Conservation (phyloP, 1,284 basidiomycete species). For the Apiotrichum veenhuisii region DNA sequence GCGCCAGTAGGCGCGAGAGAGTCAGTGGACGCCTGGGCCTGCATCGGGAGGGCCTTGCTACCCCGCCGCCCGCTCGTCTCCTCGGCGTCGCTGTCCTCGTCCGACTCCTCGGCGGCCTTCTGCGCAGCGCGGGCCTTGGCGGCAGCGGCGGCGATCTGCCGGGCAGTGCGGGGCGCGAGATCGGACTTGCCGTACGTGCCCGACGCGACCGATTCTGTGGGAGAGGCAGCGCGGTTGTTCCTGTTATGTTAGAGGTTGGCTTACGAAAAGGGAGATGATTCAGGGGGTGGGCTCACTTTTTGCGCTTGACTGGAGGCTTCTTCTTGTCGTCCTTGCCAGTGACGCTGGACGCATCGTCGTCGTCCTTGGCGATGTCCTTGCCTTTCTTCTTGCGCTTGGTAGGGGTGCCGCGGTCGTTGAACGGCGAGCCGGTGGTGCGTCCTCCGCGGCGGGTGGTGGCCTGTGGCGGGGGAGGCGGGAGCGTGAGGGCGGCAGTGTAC, state of each 20-base stretch:
- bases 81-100: constrained; percentile 33
- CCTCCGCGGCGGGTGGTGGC: constrained; percentile 31
- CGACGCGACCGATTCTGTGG: constrained; percentile 44
- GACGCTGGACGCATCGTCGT: constrained; percentile 43
- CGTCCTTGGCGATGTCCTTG: constrained; percentile 27
- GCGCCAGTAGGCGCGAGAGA: constrained; percentile 20
- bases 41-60: constrained; percentile 25
- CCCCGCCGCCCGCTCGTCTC: constrained; percentile 3
- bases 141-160: constrained; percentile 45
- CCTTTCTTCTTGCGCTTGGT: constrained; percentile 43
- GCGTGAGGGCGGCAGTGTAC: constrained; percentile 61
- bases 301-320: constrained; percentile 33
- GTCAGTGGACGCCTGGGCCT: constrained; percentile 25
- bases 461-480: constrained; percentile 58
- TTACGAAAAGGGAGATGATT: background rate
- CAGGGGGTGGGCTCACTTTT: constrained; percentile 35
- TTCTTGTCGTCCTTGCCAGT: constrained; percentile 37
- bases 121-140: constrained; percentile 30
- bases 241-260: constrained; percentile 25
- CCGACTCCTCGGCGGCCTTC: constrained; percentile 29
- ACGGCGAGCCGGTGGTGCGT: constrained; percentile 43
- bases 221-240: constrained; percentile 36
- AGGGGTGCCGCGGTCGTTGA: constrained; percentile 30
- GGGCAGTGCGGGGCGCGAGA: constrained; percentile 36
- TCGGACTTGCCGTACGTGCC: constrained; percentile 33